Percentiles rank a stretch among this genome's conserved stretches.
Conservation (phyloP, 495 filamentous ascomycete genomes). For the Neurospora sp. region DNA sequence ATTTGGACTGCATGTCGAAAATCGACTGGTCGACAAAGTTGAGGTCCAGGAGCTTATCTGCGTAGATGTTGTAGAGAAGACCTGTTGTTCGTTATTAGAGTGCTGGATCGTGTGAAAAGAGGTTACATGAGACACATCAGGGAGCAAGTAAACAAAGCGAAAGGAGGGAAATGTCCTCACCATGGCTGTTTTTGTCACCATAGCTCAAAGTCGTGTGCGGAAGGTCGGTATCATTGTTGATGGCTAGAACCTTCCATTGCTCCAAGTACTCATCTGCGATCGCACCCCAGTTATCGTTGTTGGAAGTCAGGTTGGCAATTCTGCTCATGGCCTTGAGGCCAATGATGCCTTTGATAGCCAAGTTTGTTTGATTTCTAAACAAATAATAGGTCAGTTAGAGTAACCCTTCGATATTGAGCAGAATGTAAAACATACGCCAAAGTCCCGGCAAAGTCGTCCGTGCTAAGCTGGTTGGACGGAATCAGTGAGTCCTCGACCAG, state of each 20-base stretch:
- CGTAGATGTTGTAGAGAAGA: slow-evolving; percentile 83
- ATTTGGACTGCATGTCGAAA: slow-evolving; percentile 69
- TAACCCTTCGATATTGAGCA: too few species aligned
- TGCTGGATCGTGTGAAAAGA: background rate
- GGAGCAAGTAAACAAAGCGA: background rate
- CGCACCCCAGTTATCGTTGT: slow-evolving; percentile 50
- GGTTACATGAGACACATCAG: background rate
- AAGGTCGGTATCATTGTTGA: slow-evolving; percentile 53
- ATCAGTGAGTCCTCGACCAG: slow-evolving; percentile 72
- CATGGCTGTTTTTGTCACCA: slow-evolving; percentile 30
- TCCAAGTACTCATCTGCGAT: slow-evolving; percentile 63
- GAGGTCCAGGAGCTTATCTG: slow-evolving; percentile 66
- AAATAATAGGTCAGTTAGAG: background rate
- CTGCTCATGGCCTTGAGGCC: slow-evolving; percentile 89
- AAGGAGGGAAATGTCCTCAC: slow-evolving; percentile 1
- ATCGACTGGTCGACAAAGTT: slow-evolving; percentile 56
- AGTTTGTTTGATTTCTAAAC: slow-evolving; percentile 70
- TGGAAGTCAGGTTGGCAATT: slow-evolving; percentile 53
- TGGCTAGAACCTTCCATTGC: slow-evolving; percentile 65
- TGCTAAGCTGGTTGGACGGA: slow-evolving; percentile 78
- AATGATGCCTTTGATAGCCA: slow-evolving; percentile 88
- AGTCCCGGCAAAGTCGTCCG: slow-evolving; percentile 88
- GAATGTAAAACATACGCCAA: slow-evolving; percentile 36
- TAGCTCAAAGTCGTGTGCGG: slow-evolving; percentile 67
- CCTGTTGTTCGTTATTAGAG: slow-evolving; percentile 56